Percentiles rank a stretch among this genome's conserved stretches.
Conservation (phyloP, 2,329 filamentous ascomycete genomes). For the Fusarium sp. region DNA sequence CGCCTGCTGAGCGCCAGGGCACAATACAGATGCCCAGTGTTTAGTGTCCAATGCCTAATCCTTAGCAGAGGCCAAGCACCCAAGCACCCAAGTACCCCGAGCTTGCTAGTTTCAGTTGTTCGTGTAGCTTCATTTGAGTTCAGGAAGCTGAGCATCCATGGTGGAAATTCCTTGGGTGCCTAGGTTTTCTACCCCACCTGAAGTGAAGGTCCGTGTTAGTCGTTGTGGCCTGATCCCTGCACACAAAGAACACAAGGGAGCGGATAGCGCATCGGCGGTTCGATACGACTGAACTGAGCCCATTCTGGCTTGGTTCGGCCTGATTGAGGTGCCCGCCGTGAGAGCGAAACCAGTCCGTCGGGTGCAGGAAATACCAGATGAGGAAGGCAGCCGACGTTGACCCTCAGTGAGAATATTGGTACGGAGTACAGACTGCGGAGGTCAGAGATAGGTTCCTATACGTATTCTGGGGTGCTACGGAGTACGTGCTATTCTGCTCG, state of each 20-base stretch:
- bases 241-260: slow-evolving; percentile 27
- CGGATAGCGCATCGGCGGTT: slow-evolving; percentile 31
- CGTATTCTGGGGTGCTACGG: not conserved
- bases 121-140: slow-evolving; percentile 16
- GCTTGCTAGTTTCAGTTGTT: slow-evolving; percentile 20
- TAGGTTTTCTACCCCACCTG: slow-evolving; percentile 19
- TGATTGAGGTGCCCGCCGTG: slow-evolving; percentile 22
- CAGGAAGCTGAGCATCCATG: slow-evolving; percentile 12
- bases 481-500: not conserved
- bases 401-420: not conserved
- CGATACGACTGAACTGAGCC: slow-evolving; percentile 31
- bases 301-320: slow-evolving; percentile 30
- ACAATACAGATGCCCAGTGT: slow-evolving; percentile 22
- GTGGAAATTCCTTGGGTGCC: slow-evolving; percentile 4
- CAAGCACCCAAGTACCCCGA: not conserved
- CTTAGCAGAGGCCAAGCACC: slow-evolving; percentile 3
- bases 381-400: slow-evolving; percentile 15
- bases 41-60: not conserved
- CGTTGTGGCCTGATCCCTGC: slow-evolving; percentile 34
- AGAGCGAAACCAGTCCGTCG: slow-evolving; percentile 34
- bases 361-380: slow-evolving; percentile 29
- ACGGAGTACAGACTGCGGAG: not conserved
- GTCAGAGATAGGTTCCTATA: slow-evolving; percentile 1
- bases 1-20: slow-evolving; percentile 4
- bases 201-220: slow-evolving; percentile 14